Percentiles rank a stretch among this genome's conserved stretches.
Conservation (phyloP, 108 stramenopile genomes). For the Pseudonitzschia multistriata region DNA sequence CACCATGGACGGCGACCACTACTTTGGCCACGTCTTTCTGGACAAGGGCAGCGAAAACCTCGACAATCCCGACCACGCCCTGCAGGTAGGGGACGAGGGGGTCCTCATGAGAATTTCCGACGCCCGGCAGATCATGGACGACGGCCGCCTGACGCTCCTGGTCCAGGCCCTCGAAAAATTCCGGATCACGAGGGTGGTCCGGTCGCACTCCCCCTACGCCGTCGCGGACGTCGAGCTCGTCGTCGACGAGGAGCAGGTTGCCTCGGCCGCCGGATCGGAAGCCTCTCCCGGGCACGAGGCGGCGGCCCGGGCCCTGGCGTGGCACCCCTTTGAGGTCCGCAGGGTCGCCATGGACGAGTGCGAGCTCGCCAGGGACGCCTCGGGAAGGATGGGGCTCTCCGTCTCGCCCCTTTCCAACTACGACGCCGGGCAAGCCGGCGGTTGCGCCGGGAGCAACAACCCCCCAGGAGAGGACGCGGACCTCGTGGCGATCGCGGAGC, state of each 20-base stretch:
- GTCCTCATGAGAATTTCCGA: constrained; percentile 49
- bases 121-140: constrained; percentile 35
- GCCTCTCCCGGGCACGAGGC: not conserved
- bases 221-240: constrained; percentile 41
- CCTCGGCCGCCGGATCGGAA: not conserved
- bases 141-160: constrained; percentile 41
- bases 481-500: not conserved
- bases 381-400: not conserved
- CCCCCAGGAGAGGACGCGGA: not conserved
- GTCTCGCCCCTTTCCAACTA: constrained; percentile 18
- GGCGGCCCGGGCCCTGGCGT: not conserved
- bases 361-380: not conserved
- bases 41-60: constrained; percentile 33
- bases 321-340: not conserved
- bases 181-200: constrained; percentile 23
- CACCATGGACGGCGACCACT: not conserved
- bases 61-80: constrained; percentile 25
- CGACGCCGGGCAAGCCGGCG: not conserved
- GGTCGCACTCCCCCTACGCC: constrained; percentile 31
- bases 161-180: constrained; percentile 51
- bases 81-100: constrained; percentile 15
- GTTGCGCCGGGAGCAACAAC: not conserved
- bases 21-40: constrained; percentile 48
- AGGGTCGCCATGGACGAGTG: not conserved
- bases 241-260: constrained; percentile 35